These are phyloP conservation scores for Ceratocystis alfenasii DNA, from an alignment of 2,329 filamentous ascomycete species.

Conservation along the genomic window DNA sequence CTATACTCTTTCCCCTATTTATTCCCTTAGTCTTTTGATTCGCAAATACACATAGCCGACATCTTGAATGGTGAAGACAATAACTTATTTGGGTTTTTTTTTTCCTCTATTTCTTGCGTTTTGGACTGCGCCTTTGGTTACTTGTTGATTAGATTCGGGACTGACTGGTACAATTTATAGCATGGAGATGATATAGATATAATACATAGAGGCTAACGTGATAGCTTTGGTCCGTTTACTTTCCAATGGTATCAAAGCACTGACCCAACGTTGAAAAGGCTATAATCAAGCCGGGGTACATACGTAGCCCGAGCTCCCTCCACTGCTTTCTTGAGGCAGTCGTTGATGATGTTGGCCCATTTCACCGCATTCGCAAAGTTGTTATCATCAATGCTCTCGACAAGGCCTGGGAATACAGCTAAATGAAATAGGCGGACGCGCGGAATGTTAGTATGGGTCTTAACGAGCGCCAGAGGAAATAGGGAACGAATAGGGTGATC, in stretches of 20 bases:
- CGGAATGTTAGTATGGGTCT: conserved; percentile 22
- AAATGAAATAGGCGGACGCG: neutral
- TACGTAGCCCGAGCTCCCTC: neutral
- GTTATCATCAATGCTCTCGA: conserved; percentile 49
- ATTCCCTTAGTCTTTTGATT: conserved; percentile 3
- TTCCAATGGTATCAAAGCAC: too few species aligned
- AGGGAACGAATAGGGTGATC: conserved; percentile 25
- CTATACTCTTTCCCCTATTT: conserved; percentile 14
- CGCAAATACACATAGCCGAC: neutral
- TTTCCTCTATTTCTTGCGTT: neutral
- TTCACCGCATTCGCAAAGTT: conserved; percentile 46
- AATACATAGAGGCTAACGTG: too few species aligned
- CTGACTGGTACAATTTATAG: too few species aligned
- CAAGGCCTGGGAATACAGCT: conserved; percentile 51
- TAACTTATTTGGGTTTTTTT: neutral
- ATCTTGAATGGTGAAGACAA: conserved; percentile 9
- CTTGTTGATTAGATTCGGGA: too few species aligned
- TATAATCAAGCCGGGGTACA: neutral
- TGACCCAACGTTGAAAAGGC: neutral
- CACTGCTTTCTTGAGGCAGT: conserved; percentile 36
- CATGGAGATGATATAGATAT: too few species aligned
- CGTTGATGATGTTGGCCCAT: conserved; percentile 49
- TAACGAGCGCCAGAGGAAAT: conserved; percentile 4
- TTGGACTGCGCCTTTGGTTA: neutral
- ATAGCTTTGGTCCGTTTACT: too few species aligned